phyloP scores from a whole-genome alignment of 768 basidiomycete species.

The Strobilomyces confusus region DNA sequence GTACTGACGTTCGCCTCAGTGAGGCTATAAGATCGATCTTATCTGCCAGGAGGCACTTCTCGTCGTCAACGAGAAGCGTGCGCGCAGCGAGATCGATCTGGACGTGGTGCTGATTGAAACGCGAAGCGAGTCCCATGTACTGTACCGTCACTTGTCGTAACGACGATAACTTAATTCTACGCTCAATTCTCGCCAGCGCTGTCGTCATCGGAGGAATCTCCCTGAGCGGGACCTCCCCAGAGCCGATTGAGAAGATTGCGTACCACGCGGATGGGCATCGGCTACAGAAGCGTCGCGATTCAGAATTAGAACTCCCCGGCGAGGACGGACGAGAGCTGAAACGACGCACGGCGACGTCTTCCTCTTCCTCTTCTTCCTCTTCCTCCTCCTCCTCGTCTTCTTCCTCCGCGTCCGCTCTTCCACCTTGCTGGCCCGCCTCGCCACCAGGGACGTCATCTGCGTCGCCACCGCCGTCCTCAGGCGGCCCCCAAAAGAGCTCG shows the following conservation, averaged over 20 bases:
- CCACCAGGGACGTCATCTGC: conserved; percentile 16
- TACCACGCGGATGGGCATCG: conserved; percentile 54
- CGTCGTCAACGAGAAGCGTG: too few relatives aligned
- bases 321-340: too few relatives aligned
- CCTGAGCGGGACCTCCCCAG: conserved; percentile 41
- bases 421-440: conserved; percentile 23
- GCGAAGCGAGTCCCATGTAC: too few relatives aligned
- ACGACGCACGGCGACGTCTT: conserved; percentile 39
- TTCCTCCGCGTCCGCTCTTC: conserved; percentile 33
- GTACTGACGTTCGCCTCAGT: too few relatives aligned
- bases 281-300: conserved; percentile 33
- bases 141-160: too few relatives aligned
- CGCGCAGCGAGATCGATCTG: too few relatives aligned
- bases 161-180: too few relatives aligned
- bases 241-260: conserved; percentile 58
- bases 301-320: neutral
- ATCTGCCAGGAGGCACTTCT: too few relatives aligned
- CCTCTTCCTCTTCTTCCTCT: conserved; percentile 30
- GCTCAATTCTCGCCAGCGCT: too few relatives aligned
- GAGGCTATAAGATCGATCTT: too few relatives aligned
- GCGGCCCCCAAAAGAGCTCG: conserved; percentile 21
- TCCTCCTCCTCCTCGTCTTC: conserved; percentile 27
- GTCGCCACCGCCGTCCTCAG: conserved; percentile 25
- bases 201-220: conserved; percentile 22
- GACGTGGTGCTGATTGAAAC: too few relatives aligned